phyloP scores from a whole-genome alignment of 139 green algal species.

The Pleodorina starrii region DNA sequence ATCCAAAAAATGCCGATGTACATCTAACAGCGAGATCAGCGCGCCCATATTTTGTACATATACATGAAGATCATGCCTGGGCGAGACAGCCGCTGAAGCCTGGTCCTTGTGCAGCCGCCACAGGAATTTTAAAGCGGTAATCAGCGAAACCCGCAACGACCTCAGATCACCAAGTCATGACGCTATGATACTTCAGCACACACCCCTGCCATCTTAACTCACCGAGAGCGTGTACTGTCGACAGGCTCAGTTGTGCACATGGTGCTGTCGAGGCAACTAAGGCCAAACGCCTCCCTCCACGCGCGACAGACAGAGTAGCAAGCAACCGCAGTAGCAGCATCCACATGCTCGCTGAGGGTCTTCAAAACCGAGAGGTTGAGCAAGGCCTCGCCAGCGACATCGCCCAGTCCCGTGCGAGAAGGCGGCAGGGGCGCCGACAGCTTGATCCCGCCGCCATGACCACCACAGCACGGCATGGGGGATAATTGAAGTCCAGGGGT shows the following conservation, averaged over 20 bases:
- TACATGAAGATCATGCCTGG: too few species aligned
- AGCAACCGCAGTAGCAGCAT: neutral
- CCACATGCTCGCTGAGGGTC: constrained; percentile 5
- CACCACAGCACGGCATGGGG: constrained; percentile 33
- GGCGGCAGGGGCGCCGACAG: neutral
- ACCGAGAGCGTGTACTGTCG: neutral
- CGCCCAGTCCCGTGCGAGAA: neutral
- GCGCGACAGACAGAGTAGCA: constrained; percentile 23
- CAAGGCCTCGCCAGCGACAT: neutral
- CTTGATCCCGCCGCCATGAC: constrained; percentile 5
- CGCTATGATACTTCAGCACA: too few species aligned
- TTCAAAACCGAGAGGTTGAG: neutral
- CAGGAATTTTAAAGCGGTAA: too few species aligned
- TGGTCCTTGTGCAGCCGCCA: too few species aligned
- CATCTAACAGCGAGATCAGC: too few species aligned
- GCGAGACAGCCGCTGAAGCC: too few species aligned
- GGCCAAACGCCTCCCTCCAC: constrained; percentile 31
- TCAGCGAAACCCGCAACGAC: too few species aligned
- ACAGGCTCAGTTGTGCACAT: neutral
- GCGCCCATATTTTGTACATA: too few species aligned
- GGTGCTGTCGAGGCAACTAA: neutral
- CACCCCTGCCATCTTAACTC: too few species aligned
- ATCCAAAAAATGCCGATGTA: too few species aligned
- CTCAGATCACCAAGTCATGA: too few species aligned
- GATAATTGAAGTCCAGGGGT: too few species aligned